Base-by-base conservation (phyloP, 768 basidiomycete species). In the Hortiboletus campestris region DNA sequence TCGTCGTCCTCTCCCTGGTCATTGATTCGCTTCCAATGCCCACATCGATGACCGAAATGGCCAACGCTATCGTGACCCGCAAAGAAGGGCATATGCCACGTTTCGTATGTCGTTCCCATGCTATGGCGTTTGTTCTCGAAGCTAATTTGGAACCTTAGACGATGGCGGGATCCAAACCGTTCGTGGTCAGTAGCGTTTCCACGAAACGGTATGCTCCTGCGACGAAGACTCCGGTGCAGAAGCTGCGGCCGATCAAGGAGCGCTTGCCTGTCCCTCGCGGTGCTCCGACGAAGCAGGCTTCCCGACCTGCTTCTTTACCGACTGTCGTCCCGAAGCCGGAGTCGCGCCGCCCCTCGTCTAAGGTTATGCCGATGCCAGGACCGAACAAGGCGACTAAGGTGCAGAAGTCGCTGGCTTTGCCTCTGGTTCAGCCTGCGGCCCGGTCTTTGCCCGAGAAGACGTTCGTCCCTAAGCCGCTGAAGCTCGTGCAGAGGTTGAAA, bases 101-200 rank as follows among this genome's bases (percentile, higher is more conserved):
- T 9, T 17, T 10, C 35, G 61, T 62, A 51, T 25, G 61, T 51
- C 19, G 19, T 34, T 25, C 28, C 8, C 4, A 4, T 38, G 10
- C 14, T 44, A 29, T 28, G 14, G 1, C 2, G 17, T 17, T 25
- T 14, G 4, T 35, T 36, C n/a, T 34, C 12, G 34, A 14, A 6
- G 16, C 10, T 36, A 5, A 54, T 25, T 6, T 19, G 6, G 14
- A 4, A 13, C 17, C 5, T 7, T 34, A 55, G 52, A 9, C 12
- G 32, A 35, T 28, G 53, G 25, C 34, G 17, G 38, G 9, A 6
- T 16, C 19, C 1, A 59, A 10, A n/a, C 51, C 56, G 6, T 65
- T 65, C 17, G 60, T 62, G 20, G 60, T 64, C 8, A 17, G 29
- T 9, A 45, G 48, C 11, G 1, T 57, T 0, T 14, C 31, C 22